Evolutionary conservation across 2,329 filamentous ascomycete species (phyloP).

Genomic region (Alternaria burnsii): DNA sequence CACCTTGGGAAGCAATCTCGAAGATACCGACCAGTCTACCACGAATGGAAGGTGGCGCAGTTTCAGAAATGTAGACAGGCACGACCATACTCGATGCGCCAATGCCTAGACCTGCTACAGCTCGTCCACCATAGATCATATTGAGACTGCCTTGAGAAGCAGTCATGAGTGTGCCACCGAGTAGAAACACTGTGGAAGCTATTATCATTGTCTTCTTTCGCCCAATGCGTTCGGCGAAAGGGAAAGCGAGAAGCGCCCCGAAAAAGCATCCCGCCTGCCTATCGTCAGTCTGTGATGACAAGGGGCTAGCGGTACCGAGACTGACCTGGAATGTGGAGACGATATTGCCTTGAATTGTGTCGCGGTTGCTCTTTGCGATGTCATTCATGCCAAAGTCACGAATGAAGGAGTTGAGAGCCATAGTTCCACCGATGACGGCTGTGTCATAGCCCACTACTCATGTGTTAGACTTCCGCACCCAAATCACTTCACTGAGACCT

Average conservation of each 20-base stretch:
- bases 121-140: conserved; percentile 50
- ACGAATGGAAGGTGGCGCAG: conserved; percentile 68
- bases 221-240: conserved; percentile 59
- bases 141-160: conserved; percentile 47
- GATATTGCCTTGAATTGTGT: conserved; percentile 53
- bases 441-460: conserved; percentile 45
- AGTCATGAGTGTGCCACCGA: conserved; percentile 54
- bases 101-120: conserved; percentile 51
- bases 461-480: neutral
- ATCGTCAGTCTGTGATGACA: neutral
- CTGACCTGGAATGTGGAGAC: conserved; percentile 50
- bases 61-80: conserved; percentile 52
- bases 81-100: conserved; percentile 50
- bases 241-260: conserved; percentile 53
- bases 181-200: conserved; percentile 55
- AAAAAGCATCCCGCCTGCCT: conserved; percentile 49
- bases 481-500: conserved; percentile 3
- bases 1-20: conserved; percentile 71
- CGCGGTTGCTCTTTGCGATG: conserved; percentile 40
- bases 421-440: conserved; percentile 52
- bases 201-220: conserved; percentile 60
- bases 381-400: conserved; percentile 47
- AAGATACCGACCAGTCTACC: conserved; percentile 73
- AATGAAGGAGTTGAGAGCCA: conserved; percentile 52
- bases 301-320: neutral